Conservation (phyloP, 768 basidiomycete species). For the Termitomyces titanicus region DNA sequence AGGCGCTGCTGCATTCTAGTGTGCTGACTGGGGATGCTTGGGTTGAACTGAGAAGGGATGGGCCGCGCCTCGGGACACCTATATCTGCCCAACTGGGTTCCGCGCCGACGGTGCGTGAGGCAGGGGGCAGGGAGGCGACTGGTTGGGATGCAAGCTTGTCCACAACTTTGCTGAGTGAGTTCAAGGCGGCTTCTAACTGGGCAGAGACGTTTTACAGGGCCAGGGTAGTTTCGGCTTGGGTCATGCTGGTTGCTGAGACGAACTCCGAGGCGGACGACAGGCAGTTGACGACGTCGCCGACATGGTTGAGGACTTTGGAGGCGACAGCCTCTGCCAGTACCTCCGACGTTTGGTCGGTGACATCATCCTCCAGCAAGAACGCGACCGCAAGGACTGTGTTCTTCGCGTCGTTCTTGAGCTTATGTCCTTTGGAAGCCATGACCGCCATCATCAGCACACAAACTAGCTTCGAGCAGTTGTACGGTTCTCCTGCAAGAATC, state of each 20-base stretch:
- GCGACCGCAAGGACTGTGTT: not conserved
- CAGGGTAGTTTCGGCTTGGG: too few species aligned
- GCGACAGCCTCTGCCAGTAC: not conserved
- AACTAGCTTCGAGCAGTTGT: constrained; percentile 1
- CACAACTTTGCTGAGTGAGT: not conserved
- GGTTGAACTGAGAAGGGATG: not conserved
- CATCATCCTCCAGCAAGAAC: constrained; percentile 4
- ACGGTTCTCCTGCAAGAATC: constrained; percentile 1
- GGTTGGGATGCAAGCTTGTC: too few species aligned
- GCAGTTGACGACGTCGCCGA: not conserved
- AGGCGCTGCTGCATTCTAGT: constrained; percentile 7
- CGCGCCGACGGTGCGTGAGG: too few species aligned
- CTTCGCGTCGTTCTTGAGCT: too few species aligned
- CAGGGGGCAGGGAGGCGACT: too few species aligned
- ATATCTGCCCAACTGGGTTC: too few species aligned
- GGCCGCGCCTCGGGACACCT: too few species aligned
- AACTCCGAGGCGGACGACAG: not conserved
- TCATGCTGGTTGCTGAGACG: not conserved
- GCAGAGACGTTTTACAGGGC: not conserved
- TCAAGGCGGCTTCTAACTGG: not conserved
- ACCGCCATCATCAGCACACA: not conserved
- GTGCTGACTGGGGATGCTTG: not conserved
- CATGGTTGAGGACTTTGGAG: not conserved
- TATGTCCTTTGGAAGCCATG: too few species aligned
- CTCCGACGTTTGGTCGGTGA: not conserved